Conservation (phyloP, 768 basidiomycete genomes). For the Austroboletus eburneus region DNA sequence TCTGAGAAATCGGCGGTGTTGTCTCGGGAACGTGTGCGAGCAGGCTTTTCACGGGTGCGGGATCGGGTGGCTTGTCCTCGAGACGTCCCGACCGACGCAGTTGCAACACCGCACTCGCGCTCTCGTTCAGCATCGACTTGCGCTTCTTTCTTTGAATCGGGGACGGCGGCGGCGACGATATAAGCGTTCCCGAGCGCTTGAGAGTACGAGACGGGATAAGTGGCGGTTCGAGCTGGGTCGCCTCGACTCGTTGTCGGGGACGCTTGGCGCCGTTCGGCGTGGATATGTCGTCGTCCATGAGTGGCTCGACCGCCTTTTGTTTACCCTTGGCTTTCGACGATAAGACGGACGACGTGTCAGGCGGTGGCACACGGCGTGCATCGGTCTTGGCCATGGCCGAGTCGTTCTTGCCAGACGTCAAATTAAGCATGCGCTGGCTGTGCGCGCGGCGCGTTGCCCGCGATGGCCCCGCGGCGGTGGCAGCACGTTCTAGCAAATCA, state of each 20-base stretch:
- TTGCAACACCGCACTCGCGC: neutral
- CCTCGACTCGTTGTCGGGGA: conserved; percentile 5
- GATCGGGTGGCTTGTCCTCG: conserved; percentile 15
- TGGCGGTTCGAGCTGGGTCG: conserved; percentile 1
- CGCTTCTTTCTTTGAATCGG: conserved; percentile 25
- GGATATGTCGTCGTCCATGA: conserved; percentile 11
- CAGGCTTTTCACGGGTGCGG: neutral
- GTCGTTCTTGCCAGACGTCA: conserved; percentile 25
- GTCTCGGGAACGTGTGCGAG: neutral
- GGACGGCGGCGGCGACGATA: conserved; percentile 16
- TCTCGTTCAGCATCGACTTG: conserved; percentile 15
- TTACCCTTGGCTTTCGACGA: conserved; percentile 32
- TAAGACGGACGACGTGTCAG: conserved; percentile 2
- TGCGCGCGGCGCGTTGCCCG: conserved; percentile 60
- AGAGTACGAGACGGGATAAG: conserved; percentile 8
- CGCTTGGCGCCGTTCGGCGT: conserved; percentile 10
- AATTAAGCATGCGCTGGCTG: conserved; percentile 48
- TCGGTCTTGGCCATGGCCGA: conserved; percentile 9
- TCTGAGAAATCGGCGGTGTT: conserved; percentile 7
- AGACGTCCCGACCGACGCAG: conserved; percentile 20
- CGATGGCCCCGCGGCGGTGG: conserved; percentile 41
- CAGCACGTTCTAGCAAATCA: conserved; percentile 53
- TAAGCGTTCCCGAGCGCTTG: conserved; percentile 27
- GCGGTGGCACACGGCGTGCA: conserved; percentile 7
- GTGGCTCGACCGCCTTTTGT: conserved; percentile 25